These are phyloP conservation scores for Acacia crassicarpa DNA, from an alignment of 306 rosid species.

Conservation along the genomic window DNA sequence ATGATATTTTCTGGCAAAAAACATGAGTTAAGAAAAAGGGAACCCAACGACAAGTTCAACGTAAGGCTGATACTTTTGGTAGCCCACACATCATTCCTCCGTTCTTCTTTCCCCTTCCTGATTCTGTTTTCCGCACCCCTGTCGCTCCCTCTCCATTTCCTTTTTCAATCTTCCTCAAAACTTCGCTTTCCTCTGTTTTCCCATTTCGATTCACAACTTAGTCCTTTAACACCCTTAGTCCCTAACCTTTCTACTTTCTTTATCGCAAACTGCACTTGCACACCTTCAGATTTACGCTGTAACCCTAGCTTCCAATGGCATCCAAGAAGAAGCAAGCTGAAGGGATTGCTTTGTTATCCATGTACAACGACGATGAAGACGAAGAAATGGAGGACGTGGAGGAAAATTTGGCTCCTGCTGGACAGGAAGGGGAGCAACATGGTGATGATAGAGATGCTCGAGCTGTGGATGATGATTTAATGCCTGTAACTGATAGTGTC, in stretches of 20 bases:
- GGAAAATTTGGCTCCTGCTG: slow-evolving; percentile 32
- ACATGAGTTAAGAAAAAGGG: neutral
- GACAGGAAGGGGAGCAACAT: slow-evolving; percentile 4
- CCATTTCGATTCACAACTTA: neutral
- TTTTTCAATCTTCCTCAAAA: neutral
- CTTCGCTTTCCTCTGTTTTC: neutral
- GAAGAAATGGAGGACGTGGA: slow-evolving; percentile 68
- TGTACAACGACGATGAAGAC: slow-evolving; percentile 75
- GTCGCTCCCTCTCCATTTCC: neutral
- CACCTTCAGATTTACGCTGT: neutral
- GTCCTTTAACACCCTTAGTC: neutral
- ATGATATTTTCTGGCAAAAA: neutral
- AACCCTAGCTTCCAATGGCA: slow-evolving; percentile 61
- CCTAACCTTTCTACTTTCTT: neutral
- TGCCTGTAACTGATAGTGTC: slow-evolving; percentile 33
- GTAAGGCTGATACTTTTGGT: neutral
- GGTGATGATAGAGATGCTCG: slow-evolving; percentile 39
- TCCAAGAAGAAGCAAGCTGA: slow-evolving; percentile 72
- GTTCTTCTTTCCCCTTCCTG: neutral
- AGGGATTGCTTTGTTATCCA: slow-evolving; percentile 76
- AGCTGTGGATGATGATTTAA: slow-evolving; percentile 48
- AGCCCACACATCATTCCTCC: neutral
- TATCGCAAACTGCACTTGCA: neutral
- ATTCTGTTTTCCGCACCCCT: neutral
- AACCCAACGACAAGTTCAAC: neutral